Evolutionary conservation across 2,329 filamentous ascomycete genomes (phyloP).

Genomic region (Diaporthe citrichinensis): DNA sequence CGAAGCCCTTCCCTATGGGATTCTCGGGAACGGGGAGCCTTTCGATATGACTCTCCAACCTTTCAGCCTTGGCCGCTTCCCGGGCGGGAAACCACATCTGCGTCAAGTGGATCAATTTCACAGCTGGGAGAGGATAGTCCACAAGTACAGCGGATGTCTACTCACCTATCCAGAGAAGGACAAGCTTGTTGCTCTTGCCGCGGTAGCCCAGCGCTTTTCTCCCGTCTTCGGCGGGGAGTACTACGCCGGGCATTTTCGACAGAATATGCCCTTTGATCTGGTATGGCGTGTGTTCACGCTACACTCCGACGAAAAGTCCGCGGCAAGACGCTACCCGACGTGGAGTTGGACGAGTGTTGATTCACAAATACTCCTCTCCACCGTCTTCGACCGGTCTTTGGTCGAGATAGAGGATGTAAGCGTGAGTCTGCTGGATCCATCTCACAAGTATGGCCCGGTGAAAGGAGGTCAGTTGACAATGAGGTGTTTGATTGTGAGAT

Average conservation of each 20-base stretch:
- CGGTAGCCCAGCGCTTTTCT: slow-evolving; percentile 11
- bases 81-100: not conserved
- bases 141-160: not conserved
- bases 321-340: not conserved
- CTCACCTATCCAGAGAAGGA: slow-evolving; percentile 30
- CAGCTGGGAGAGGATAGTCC: not conserved
- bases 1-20: not conserved
- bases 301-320: too few species aligned
- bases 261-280: slow-evolving; percentile 19
- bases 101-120: not conserved
- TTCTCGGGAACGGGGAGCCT: not conserved
- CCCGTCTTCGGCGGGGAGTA: not conserved
- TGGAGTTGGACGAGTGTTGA: slow-evolving; percentile 32
- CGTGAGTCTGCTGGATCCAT: not conserved
- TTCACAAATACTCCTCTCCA: not conserved
- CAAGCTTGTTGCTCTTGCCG: slow-evolving; percentile 16
- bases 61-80: not conserved
- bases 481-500: slow-evolving; percentile 1
- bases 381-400: not conserved
- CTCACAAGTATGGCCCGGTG: slow-evolving; percentile 16
- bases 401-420: not conserved
- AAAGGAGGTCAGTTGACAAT: not conserved
- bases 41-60: not conserved
- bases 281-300: not conserved
- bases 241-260: slow-evolving; percentile 21